A percentile compares a stretch with the other conserved stretches of the same genome.
Evolutionary conservation across 495 filamentous ascomycete species (phyloP).

Genomic region (Friedmanniomyces simplex): DNA sequence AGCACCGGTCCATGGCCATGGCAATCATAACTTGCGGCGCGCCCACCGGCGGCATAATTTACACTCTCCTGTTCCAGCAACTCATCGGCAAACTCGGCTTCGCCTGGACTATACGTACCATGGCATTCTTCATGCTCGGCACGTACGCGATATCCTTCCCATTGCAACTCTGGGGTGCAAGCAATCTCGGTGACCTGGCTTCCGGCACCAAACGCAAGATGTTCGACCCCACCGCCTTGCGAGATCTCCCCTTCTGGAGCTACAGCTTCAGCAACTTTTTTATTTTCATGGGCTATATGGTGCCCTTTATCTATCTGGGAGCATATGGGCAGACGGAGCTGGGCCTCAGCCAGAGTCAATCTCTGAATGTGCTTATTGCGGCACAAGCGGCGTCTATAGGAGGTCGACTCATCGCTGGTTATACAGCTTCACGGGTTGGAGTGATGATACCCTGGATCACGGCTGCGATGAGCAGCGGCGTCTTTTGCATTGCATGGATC

Average conservation of each 20-base stretch:
- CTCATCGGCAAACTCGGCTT: slow-evolving; percentile 64
- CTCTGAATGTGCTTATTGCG: slow-evolving; percentile 58
- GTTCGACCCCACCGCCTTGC: slow-evolving; percentile 25
- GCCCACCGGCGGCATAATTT: slow-evolving; percentile 68
- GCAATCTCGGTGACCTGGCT: slow-evolving; percentile 22
- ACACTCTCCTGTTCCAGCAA: slow-evolving; percentile 64
- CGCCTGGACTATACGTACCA: slow-evolving; percentile 62
- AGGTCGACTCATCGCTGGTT: slow-evolving; percentile 54
- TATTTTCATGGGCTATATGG: slow-evolving; percentile 24
- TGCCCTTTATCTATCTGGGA: slow-evolving; percentile 25
- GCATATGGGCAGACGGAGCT: slow-evolving; percentile 48
- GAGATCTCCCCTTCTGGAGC: slow-evolving; percentile 26
- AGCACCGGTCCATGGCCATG: slow-evolving; percentile 56
- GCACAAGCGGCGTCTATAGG: slow-evolving; percentile 60
- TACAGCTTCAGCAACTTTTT: slow-evolving; percentile 26
- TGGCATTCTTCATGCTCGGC: slow-evolving; percentile 60
- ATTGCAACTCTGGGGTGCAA: slow-evolving; percentile 23
- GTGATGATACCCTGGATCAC: slow-evolving; percentile 54
- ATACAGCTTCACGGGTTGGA: slow-evolving; percentile 55
- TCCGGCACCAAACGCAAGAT: slow-evolving; percentile 20
- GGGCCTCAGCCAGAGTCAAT: slow-evolving; percentile 40
- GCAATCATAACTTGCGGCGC: slow-evolving; percentile 58
- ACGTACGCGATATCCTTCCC: slow-evolving; percentile 38
- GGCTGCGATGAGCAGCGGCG: slow-evolving; percentile 39
- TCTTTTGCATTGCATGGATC: slow-evolving; percentile 54